These are phyloP conservation scores for Apophysomyces variabilis DNA, from an alignment of 371 early-diverging fungal species.

Conservation along the genomic window DNA sequence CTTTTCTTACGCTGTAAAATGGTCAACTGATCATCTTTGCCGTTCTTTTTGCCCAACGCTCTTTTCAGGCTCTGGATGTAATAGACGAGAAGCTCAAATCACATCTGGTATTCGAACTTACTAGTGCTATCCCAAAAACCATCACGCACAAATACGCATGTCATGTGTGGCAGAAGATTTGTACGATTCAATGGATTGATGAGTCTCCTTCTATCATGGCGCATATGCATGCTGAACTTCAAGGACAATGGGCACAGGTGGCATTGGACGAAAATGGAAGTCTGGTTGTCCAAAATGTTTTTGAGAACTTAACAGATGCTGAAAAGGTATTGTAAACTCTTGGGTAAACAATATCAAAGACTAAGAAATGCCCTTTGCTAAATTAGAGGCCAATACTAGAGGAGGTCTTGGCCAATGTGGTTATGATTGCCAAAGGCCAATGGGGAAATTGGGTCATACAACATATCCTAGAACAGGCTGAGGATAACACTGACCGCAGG, in stretches of 20 bases:
- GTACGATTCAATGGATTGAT: conserved; percentile 68
- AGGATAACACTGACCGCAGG: conserved; percentile 52
- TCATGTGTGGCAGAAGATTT: conserved; percentile 82
- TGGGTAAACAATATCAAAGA: background rate
- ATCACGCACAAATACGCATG: conserved; percentile 80
- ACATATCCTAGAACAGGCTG: conserved; percentile 73
- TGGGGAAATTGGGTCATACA: conserved; percentile 87
- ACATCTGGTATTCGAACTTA: conserved; percentile 64
- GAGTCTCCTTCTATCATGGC: conserved; percentile 61
- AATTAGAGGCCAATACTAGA: conserved; percentile 55
- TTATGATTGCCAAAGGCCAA: conserved; percentile 70
- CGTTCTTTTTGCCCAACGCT: background rate
- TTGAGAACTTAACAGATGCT: conserved; percentile 68
- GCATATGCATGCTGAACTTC: conserved; percentile 61
- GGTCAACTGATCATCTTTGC: background rate
- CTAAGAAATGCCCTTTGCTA: background rate
- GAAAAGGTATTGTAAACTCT: conserved; percentile 55
- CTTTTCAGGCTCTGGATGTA: conserved; percentile 59
- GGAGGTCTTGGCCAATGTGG: conserved; percentile 64
- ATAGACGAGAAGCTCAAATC: conserved; percentile 66
- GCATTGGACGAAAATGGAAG: conserved; percentile 81
- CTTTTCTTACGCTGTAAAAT: background rate
- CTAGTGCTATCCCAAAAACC: conserved; percentile 66
- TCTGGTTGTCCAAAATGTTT: conserved; percentile 81
- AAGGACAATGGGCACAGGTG: conserved; percentile 68